Conservation (phyloP, 2,329 filamentous ascomycete genomes). For the Phialophora tarda region DNA sequence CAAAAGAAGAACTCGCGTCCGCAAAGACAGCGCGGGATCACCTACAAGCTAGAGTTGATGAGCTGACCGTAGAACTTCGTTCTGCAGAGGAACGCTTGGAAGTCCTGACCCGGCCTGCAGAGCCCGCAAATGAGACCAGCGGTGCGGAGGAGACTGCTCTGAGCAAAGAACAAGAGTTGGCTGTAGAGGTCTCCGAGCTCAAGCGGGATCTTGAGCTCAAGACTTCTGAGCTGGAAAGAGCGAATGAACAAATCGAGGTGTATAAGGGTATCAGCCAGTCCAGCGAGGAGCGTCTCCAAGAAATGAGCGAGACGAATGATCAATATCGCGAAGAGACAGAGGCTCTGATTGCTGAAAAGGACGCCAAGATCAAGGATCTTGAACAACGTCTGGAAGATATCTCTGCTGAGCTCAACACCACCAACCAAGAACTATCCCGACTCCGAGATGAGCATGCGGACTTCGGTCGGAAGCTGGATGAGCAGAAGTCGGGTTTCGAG, state of each 20-base stretch:
- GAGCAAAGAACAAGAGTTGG: slow-evolving; percentile 76
- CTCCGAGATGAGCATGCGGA: slow-evolving; percentile 83
- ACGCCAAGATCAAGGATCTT: slow-evolving; percentile 77
- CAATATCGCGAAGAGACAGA: slow-evolving; percentile 90
- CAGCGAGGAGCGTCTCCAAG: slow-evolving; percentile 84
- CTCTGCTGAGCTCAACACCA: slow-evolving; percentile 76
- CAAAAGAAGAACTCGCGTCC: slow-evolving; percentile 83
- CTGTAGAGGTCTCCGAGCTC: slow-evolving; percentile 81
- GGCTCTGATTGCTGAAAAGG: slow-evolving; percentile 73
- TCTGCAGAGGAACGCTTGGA: slow-evolving; percentile 87
- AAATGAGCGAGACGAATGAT: slow-evolving; percentile 78
- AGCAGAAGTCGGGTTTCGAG: slow-evolving; percentile 80
- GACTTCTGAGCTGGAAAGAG: slow-evolving; percentile 78
- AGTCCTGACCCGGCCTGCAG: slow-evolving; percentile 72
- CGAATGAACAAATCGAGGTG: slow-evolving; percentile 79
- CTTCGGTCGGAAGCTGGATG: slow-evolving; percentile 70
- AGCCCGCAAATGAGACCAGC: slow-evolving; percentile 52
- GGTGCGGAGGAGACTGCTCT: slow-evolving; percentile 61
- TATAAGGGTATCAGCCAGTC: slow-evolving; percentile 87
- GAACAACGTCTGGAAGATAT: slow-evolving; percentile 84
- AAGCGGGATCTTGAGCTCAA: slow-evolving; percentile 85
- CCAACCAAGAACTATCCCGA: slow-evolving; percentile 80
- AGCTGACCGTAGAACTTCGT: slow-evolving; percentile 84
- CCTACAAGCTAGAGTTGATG: slow-evolving; percentile 84
- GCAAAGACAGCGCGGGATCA: slow-evolving; percentile 89